Base-by-base conservation (phyloP, 306 rosid species). In the Inga laurina region DNA sequence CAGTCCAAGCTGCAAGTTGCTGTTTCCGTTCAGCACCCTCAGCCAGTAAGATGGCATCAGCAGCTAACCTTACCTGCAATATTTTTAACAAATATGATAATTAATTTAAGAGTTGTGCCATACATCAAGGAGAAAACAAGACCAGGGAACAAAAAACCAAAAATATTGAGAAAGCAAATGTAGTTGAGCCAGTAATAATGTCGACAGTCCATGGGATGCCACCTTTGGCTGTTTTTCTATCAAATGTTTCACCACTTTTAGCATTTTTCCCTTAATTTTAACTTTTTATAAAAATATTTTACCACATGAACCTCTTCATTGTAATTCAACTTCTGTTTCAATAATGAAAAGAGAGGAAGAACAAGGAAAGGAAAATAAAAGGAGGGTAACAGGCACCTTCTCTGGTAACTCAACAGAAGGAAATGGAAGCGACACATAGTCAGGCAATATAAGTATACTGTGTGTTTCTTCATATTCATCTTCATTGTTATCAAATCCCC, bases 401-500 rank as follows among this genome's bases (percentile, higher is more conserved):
- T 96, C 99, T 22, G 99, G 99, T 82, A 96, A 86, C 88, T 96
- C 98, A 80, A 96, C 99, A 0, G 97, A 93, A 54, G 99, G 99
- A 83, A 93, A 96, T 66, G 98, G 92, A 86, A 96, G 99, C 49
- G 93, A 83, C 22, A 87, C 92, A 86, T 91, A 88, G 76, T 90
- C 88, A 35, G 99, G 99, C 79, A 96, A 84, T 85, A 96, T 78
- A 80, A 93, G 90, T 69, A 96, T 84, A 83, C 66, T 87, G 81
- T 84, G 89, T 35, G 87, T 85, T 84, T 96, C 99, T 83, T 91
- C 94, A 76, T 96, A 90, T 80, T 93, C 93, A 16, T 80, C 64
- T 59, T 96, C 98, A 77, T 87, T 90, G 93, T 91, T 92, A 76
- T 92, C 98, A 86, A 93, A 96, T 78, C 98, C 99, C 54, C 98